Evolutionary conservation across 2,329 filamentous ascomycete genomes (phyloP).

Genomic region (Endothia cerciana): DNA sequence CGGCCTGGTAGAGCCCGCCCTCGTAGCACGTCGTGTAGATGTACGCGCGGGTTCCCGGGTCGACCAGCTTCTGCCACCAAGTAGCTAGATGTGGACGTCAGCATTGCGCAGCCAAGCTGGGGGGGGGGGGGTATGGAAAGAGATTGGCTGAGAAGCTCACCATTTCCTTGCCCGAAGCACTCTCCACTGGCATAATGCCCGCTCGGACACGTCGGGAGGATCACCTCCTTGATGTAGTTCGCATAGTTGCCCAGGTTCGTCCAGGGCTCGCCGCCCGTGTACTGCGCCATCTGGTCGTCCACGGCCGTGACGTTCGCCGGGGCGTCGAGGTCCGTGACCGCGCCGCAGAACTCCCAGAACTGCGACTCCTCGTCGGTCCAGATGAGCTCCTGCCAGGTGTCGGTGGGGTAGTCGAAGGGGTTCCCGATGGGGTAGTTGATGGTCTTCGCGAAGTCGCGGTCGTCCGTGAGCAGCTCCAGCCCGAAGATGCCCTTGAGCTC

Average conservation of each 20-base stretch:
- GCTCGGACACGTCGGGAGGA: slow-evolving; percentile 47
- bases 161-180: slow-evolving; percentile 46
- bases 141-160: background rate
- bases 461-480: slow-evolving; percentile 47
- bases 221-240: slow-evolving; percentile 51
- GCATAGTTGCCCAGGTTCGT: slow-evolving; percentile 55
- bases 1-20: slow-evolving; percentile 53
- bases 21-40: slow-evolving; percentile 55
- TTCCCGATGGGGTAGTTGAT: slow-evolving; percentile 53
- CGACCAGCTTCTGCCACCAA: slow-evolving; percentile 49
- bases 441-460: slow-evolving; percentile 51
- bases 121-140: too few species aligned
- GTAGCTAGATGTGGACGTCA: slow-evolving; percentile 36
- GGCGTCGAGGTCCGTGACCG: slow-evolving; percentile 51
- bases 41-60: slow-evolving; percentile 48
- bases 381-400: slow-evolving; percentile 59
- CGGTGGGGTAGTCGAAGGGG: slow-evolving; percentile 52
- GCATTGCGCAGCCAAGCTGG: background rate
- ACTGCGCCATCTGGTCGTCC: slow-evolving; percentile 51
- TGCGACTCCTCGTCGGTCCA: slow-evolving; percentile 51
- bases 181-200: slow-evolving; percentile 46
- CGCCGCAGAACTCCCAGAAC: slow-evolving; percentile 57
- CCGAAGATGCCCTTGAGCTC: slow-evolving; percentile 53
- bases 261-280: slow-evolving; percentile 54
- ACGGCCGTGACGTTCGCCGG: slow-evolving; percentile 47